These are phyloP conservation scores for Populus nigra DNA, from an alignment of 345 rosid genomes.

Conservation along the genomic window DNA sequence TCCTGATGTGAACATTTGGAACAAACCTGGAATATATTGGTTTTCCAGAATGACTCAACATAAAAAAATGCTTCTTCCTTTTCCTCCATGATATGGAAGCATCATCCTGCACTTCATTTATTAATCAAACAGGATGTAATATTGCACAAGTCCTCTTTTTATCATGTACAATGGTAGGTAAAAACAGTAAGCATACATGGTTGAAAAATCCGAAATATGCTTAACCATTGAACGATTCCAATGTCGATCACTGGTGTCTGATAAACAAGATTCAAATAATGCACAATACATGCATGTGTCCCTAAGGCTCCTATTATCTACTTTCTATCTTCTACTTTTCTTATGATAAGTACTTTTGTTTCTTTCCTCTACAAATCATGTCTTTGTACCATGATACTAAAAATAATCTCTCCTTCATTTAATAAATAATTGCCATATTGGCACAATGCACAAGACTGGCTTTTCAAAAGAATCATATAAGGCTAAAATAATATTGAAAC, in stretches of 20 bases:
- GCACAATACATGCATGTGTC: background rate
- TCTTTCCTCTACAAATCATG: background rate
- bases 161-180: background rate
- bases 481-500: background rate
- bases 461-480: background rate
- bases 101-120: slow-evolving; percentile 88
- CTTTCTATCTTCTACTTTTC: background rate
- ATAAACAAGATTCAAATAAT: background rate
- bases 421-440: background rate
- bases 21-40: slow-evolving; percentile 95
- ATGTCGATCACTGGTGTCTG: background rate
- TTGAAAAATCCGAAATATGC: background rate
- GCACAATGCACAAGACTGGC: background rate
- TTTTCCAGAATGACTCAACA: slow-evolving; percentile 95
- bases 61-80: slow-evolving; percentile 96
- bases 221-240: background rate
- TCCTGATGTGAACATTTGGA: slow-evolving; percentile 2
- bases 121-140: slow-evolving; percentile 19
- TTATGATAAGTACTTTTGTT: background rate
- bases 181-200: background rate
- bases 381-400: background rate
- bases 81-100: slow-evolving; percentile 94
- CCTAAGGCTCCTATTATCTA: background rate
- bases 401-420: background rate
- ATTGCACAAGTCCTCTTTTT: slow-evolving; percentile 4